Conservation (phyloP, 2,329 filamentous ascomycete genomes). For the Ambrosiella xylebori region DNA sequence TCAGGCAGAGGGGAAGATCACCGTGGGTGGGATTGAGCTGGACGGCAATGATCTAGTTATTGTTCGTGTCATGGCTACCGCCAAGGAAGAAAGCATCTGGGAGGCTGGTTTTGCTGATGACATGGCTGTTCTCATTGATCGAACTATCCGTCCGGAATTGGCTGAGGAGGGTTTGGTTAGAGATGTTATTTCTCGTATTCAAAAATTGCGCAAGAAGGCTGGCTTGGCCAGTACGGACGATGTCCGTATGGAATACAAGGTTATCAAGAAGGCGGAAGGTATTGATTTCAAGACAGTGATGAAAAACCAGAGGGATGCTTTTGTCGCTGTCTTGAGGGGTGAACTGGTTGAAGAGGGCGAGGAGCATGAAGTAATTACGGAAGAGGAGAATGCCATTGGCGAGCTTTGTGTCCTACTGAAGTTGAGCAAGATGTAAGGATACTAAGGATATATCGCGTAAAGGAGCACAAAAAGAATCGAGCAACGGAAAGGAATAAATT, state of each 20-base stretch:
- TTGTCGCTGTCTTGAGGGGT: conserved; percentile 63
- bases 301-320: conserved; percentile 44
- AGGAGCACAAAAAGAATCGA: neutral
- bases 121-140: conserved; percentile 80
- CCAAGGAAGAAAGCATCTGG: conserved; percentile 13
- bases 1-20: conserved; percentile 53
- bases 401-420: conserved; percentile 66
- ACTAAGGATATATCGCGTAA: neutral
- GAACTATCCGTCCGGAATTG: conserved; percentile 65
- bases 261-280: conserved; percentile 62
- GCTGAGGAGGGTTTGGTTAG: conserved; percentile 76
- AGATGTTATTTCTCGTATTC: conserved; percentile 85
- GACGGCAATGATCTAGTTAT: conserved; percentile 58
- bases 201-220: conserved; percentile 84
- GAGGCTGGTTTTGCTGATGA: conserved; percentile 16
- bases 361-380: conserved; percentile 39
- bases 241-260: conserved; percentile 81
- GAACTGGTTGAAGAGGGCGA: conserved; percentile 40
- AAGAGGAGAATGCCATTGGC: conserved; percentile 76
- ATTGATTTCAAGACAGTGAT: conserved; percentile 57
- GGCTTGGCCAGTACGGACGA: conserved; percentile 83
- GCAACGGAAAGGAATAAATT: no score
- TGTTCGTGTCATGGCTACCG: conserved; percentile 13
- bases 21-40: conserved; percentile 73
- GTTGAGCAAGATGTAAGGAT: conserved; percentile 49